Conservation (phyloP, 495 filamentous ascomycete genomes). For the Trichoderma asperelloides region DNA sequence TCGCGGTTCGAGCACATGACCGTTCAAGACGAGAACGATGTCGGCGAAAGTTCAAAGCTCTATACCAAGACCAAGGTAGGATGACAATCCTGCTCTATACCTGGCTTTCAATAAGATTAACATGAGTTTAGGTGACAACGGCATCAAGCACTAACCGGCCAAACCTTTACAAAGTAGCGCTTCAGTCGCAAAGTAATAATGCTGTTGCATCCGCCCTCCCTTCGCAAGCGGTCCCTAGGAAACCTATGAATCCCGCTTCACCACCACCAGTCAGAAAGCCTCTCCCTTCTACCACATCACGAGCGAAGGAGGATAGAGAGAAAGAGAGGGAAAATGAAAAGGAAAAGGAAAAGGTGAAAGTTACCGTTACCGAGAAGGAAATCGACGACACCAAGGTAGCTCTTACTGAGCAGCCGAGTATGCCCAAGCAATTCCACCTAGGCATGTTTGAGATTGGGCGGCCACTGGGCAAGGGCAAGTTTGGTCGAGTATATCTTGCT, state of each 20-base stretch:
- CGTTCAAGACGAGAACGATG: slow-evolving; percentile 73
- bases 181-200: slow-evolving; percentile 56
- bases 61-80: slow-evolving; percentile 65
- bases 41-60: slow-evolving; percentile 32
- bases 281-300: slow-evolving; percentile 29
- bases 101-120: slow-evolving; percentile 9
- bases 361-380: slow-evolving; percentile 12
- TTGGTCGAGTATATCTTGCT: slow-evolving; percentile 91
- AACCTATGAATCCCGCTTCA: slow-evolving; percentile 27
- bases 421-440: slow-evolving; percentile 74
- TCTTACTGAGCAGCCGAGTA: slow-evolving; percentile 36
- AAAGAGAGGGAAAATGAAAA: neutral
- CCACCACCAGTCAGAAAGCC: slow-evolving; percentile 29
- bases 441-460: slow-evolving; percentile 99
- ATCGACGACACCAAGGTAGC: slow-evolving; percentile 34
- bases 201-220: slow-evolving; percentile 51
- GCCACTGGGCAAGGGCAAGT: slow-evolving; percentile 94
- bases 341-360: too few species aligned
- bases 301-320: slow-evolving; percentile 37
- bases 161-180: slow-evolving; percentile 71
- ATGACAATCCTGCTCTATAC: slow-evolving; percentile 2
- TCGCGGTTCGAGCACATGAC: slow-evolving; percentile 74
- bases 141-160: slow-evolving; percentile 51
- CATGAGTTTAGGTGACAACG: slow-evolving; percentile 34
- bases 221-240: slow-evolving; percentile 55